Evolutionary conservation across 1,139 yeast genomes (phyloP), one percentile per base, ranked within the genome.

Genomic region (Yamadazyma siamensis): DNA sequence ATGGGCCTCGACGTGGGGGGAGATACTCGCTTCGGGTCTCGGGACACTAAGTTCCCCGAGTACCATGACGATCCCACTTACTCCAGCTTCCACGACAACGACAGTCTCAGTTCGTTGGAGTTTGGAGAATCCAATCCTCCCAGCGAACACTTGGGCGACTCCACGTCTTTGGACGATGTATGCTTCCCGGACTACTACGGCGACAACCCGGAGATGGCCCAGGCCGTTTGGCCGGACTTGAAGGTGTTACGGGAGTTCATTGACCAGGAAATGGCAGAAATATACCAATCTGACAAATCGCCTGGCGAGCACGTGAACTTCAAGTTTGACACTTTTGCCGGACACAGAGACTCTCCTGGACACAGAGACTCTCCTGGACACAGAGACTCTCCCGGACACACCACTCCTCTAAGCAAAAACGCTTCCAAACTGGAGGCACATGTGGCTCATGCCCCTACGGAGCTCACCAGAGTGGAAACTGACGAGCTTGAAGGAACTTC

Each of bases 81-180:
- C 5, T 4, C 16, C 23, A 45, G 35, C n/a, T 34, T 35, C 13
- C 44, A 36, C 8, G 56, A 52, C 21, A 49, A 44, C 26, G 52
- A 44, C 13, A 45, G 47, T 25, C 38, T 59, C 38, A 52, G 60
- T 41, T 53, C 68, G 41, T 40, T 65, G 45, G 62, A 71, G 50
- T 61, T 68, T 45, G 74, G 74, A 3, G 69, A 65, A 24, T 81
- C 89, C 7, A 81, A 82, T 44, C 94, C 94, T 2, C 71, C 82
- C 1, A 75, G 85, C 11, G 76, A 88, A 35, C 71, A 89, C 40
- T 70, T 83, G 11, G 76, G 88, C 17, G 80, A 77, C 35, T 79
- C 91, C 5, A 64, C 74, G 1, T 83, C 95, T 1, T 60, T 89
- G 36, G 89, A 83, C 50, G 97, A 91, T 56, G 98, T 91, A 15